Evolutionary conservation across 1,139 yeast genomes (phyloP), one percentile per base, ranked within the genome.

Genomic region (Saccharomyces hybrid): DNA sequence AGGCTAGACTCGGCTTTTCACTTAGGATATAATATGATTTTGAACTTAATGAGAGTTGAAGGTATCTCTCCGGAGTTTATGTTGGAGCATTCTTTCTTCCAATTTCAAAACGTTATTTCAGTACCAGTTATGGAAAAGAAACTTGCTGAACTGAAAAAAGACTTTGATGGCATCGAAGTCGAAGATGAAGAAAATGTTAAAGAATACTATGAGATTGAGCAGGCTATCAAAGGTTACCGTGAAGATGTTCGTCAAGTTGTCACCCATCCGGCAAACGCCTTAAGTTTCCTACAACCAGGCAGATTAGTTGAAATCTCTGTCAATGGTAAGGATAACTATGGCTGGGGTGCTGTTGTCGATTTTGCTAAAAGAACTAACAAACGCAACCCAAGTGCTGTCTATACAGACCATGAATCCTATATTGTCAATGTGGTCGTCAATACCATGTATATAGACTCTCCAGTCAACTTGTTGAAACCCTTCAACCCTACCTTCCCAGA

Each of bases 41-140:
- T 93, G 70, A 95, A 95, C 68, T 78, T 95, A 70, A 82, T 93
- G 86, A 82, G 99, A 68, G 99, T 95, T 14, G 99, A 93, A 73
- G 98, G 99, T 57, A 89, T 95, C 54, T 90, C 98, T 0, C 99
- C 99, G 0, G 99, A 95, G 70, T 95, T 86, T 61, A 91, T 95
- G 97, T 79, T 95, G 63, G 96, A 90, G 68, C 81, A 86, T 62
- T 93, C 99, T 3, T 95, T 95, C 67, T 93, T 76, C 74, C 99
- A 95, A 72, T 95, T 91, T 69, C 99, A 95, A 70, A 91, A 88
- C 69, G 90, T 95, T 8, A 82, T 95, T 8, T 82, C 93, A 27
- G 95, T 95, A 7, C 99, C 99, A 1, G 76, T 79, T 26, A 76
- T 93, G 76, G 96, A 91, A 65, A 76, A 76, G 55, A 78, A 86